Base-by-base conservation (phyloP, 2,329 filamentous ascomycete genomes). In the Stylonectria norvegica region DNA sequence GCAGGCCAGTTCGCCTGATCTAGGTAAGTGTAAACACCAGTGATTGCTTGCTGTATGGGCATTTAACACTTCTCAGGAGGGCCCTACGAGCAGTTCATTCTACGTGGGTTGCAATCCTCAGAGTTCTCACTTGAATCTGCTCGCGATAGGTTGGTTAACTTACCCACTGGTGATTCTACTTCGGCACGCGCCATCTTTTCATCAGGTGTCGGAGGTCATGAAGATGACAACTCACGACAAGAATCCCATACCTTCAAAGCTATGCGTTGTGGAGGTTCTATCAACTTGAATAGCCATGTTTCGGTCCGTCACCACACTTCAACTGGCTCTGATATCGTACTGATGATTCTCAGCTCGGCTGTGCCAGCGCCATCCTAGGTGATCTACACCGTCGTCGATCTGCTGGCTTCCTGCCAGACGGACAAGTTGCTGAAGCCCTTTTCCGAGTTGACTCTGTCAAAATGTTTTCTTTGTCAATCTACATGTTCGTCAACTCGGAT, bases 351-450 rank as follows among this genome's bases (percentile, higher is more conserved):
- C 40, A 82, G 69, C 71, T 95, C 34, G 86, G 88, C 3, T 97
- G 93, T 64, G 86, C 85, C 18, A 89, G 90, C n/a, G 90, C 90
- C 18, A 68, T 97, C 3, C 66, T 97, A n/a, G 76, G 78, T 5
- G 87, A 94, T 49, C 64, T 96, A 17, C 80, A 88, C 53, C 80
- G 87, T 37, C 56, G 59, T 22, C 55, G 54, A 20, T 76, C 81
- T 27, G 73, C 77, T 3, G 74, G 79, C 23, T 83, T 80, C 54
- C 66, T 84, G 3, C 77, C 81, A 2, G 76, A 78, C 19, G 79
- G 85, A 44, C 64, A 70, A 11, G 70, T 72, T 20, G 71, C 72
- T 3, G 60, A 77, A 10, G 30, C 45, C 9, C 36, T 50, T 29
- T 86, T 86, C 50, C 73, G 70, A 5, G 70, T 95, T 18, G 70